Evolutionary conservation across 2,329 filamentous ascomycete species (phyloP), one percentile per base, ranked within the genome.

Genomic region (Tolypocladium amazonense): DNA sequence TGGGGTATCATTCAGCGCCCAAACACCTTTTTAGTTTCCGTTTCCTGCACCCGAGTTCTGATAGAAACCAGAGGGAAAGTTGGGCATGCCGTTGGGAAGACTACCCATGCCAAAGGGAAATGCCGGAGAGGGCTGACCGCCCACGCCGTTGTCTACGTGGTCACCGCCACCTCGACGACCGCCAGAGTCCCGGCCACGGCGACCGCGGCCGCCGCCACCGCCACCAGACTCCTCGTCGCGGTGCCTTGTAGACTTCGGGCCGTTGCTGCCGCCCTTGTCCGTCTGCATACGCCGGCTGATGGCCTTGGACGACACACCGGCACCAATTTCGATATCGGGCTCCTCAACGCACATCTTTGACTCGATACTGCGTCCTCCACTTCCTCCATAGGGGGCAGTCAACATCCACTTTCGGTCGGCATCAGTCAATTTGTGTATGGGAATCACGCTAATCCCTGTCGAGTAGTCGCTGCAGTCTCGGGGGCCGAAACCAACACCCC

Each of bases 401-500:
- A 96, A 76, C 81, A 97, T 91, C 94, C 94, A 99, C 75, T 97
- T 97, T 63, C 90, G 86, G 76, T 99, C 94, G 33, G 94, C 94
- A 66, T 99, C 94, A 1, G 94, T 99, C 60, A 47, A 84, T 68
- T 92, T 89, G 67, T 88, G 83, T 64, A 99, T 94, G 1, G 94
- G 94, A 64, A 99, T 97, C 59, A 96, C 78, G 72, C 92, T 97
- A 73, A 97, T 82, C 57, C 94, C 94, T 14, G 88, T 94, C 65
- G 87, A 83, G 74, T 99, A 99, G 75, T 99, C 92, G 72, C 92
- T 96, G 79, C 94, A 99, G 72, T 99, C 94, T 69, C 94, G 87
- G 54, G 94, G 94, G 3, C 94, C 94, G 69, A 97, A 99, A 20
- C 94, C 94, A 56, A 99, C 94, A 65, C 94, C 94, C 94, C 94